Evolutionary conservation across 2,329 filamentous ascomycete genomes (phyloP), one percentile per base, ranked within the genome.

Genomic region (Trichophyton simii): DNA sequence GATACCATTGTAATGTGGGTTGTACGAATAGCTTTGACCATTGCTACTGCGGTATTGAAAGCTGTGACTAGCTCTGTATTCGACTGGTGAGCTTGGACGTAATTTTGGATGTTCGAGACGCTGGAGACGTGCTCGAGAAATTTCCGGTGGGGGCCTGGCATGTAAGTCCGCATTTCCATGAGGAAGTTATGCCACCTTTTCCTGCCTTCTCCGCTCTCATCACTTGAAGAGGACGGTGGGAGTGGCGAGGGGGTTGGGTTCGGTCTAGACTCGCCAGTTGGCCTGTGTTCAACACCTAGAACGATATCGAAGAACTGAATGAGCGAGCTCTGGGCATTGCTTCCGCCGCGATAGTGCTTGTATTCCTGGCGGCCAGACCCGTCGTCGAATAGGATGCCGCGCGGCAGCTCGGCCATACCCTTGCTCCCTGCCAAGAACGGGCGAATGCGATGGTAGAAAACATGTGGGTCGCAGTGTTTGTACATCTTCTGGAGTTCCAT

Each of bases 221-320:
- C 80, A 59, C 78, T 78, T 41, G 77, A 76, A 11, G 76, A 73
- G 1, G 75, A 70, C 15, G 73, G 68, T 55, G 77, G 77, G 60
- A 67, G 68, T 7, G 36, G 31, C 7, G 28, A 8, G 7, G 57
- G 50, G 50, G 15, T n/a, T 18, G 42, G 31, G 1, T 25, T 20
- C 8, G 48, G 54, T 62, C 66, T 62, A 62, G 70, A 87, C 66
- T 89, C 84, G 44, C 92, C 92, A 0, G 94, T 97, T 0, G 92
- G 91, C 7, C 88, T 85, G 73, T 99, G 94, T 71, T 94, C 87
- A 59, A 99, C 83, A 50, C 91, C 91, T 1, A 99, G 83, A 1
- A 89, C 85, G 58, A 97, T 85, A 72, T 99, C 94, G 70, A 97
- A 97, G 78, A 97, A 96, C 68, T 99, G 94, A 64, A 99, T 94